phyloP scores from a whole-genome alignment of 768 basidiomycete species.

The Pulveroboletus sp. region DNA sequence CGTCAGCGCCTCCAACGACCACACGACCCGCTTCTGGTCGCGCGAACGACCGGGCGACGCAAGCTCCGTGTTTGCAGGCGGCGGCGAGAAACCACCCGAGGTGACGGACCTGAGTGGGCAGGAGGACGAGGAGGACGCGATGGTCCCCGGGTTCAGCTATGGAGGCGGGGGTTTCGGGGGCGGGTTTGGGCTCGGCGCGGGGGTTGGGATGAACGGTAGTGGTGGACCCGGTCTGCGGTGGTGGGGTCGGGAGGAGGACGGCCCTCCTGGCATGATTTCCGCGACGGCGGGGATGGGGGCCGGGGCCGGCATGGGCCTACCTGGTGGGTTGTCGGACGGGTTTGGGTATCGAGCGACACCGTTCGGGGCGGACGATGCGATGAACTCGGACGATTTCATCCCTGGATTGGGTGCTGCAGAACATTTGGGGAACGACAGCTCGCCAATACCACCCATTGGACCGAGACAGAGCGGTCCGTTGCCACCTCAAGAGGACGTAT shows the following conservation, averaged over 20 bases:
- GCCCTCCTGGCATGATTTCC: not conserved
- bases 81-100: slow-evolving; percentile 82
- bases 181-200: slow-evolving; percentile 18
- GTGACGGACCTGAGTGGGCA: slow-evolving; percentile 49
- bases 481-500: slow-evolving; percentile 52
- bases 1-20: slow-evolving; percentile 93
- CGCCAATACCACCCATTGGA: slow-evolving; percentile 21
- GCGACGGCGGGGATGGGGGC: no score
- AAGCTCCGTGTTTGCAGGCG: slow-evolving; percentile 70
- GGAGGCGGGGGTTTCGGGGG: slow-evolving; percentile 16
- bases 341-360: slow-evolving; percentile 22
- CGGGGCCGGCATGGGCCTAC: slow-evolving; percentile 12
- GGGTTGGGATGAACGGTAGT: slow-evolving; percentile 15
- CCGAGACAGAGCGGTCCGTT: slow-evolving; percentile 35
- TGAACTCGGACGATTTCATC: slow-evolving; percentile 52
- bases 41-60: slow-evolving; percentile 85
- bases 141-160: slow-evolving; percentile 71
- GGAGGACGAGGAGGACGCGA: slow-evolving; percentile 71
- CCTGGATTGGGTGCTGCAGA: slow-evolving; percentile 55
- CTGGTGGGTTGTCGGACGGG: slow-evolving; percentile 16
- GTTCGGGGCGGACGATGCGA: slow-evolving; percentile 25
- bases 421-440: slow-evolving; percentile 11
- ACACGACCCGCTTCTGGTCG: slow-evolving; percentile 98
- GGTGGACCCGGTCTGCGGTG: slow-evolving; percentile 21
- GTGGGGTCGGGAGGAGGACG: slow-evolving; percentile 48